A percentile compares a stretch with the other conserved stretches of the same genome.
phyloP scores from a whole-genome alignment of 352 stramenopile genomes.

The Globisporangium radiosum region DNA sequence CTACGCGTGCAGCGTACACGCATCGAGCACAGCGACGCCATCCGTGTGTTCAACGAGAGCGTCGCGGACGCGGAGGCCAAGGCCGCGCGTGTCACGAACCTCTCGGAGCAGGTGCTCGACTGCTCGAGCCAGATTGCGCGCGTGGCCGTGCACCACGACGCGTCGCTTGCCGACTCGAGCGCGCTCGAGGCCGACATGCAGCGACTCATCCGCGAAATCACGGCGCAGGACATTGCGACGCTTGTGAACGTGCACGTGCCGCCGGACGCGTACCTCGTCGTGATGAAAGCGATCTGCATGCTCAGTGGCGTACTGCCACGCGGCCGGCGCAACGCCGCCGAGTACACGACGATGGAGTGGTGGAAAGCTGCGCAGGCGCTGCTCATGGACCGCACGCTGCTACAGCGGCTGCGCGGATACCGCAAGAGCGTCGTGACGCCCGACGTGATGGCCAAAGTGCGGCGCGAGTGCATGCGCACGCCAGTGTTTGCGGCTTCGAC shows the following conservation, averaged over 20 bases:
- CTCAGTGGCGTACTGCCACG: conserved; percentile 52
- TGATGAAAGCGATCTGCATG: conserved; percentile 75
- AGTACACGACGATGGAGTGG: conserved; percentile 76
- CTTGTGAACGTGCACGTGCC: conserved; percentile 57
- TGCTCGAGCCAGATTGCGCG: conserved; percentile 41
- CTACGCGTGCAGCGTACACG: conserved; percentile 10
- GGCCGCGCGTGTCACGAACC: conserved; percentile 25
- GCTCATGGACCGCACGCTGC: conserved; percentile 68
- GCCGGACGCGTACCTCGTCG: conserved; percentile 36
- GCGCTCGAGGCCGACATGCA: conserved; percentile 60
- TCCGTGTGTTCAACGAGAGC: conserved; percentile 55
- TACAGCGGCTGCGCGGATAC: conserved; percentile 53
- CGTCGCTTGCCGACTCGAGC: conserved; percentile 38
- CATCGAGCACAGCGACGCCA: conserved; percentile 30
- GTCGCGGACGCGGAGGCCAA: conserved; percentile 74
- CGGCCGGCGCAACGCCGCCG: conserved; percentile 38
- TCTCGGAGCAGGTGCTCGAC: conserved; percentile 54
- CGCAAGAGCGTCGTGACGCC: conserved; percentile 37
- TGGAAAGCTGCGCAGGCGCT: conserved; percentile 74
- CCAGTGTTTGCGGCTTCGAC: conserved; percentile 32
- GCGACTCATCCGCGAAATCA: conserved; percentile 54
- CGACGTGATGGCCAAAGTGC: conserved; percentile 74
- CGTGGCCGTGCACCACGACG: conserved; percentile 42
- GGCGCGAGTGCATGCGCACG: conserved; percentile 59
- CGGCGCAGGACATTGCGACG: conserved; percentile 60